A percentile compares a stretch with the other conserved stretches of the same genome.
These are phyloP conservation scores for Vitis rotundifolia DNA, from an alignment of 164 flowering plant genomes.

Conservation along the genomic window DNA sequence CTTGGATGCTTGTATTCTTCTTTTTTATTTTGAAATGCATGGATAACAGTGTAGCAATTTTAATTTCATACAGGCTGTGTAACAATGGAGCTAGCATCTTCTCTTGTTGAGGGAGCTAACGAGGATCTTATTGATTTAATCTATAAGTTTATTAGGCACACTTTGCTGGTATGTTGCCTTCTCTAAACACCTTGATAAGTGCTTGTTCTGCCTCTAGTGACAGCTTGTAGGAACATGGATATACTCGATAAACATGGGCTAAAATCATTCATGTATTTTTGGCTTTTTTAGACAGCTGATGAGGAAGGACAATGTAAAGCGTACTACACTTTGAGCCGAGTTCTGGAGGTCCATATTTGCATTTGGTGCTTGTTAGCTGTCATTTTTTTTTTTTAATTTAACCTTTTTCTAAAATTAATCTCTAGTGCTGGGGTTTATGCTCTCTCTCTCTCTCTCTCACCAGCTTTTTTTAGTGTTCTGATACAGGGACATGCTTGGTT, in stretches of 20 bases:
- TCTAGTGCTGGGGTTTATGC: background rate
- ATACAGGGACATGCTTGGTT: conserved; percentile 78
- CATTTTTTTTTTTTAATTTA: background rate
- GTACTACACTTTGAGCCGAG: conserved; percentile 57
- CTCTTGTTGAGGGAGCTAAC: conserved; percentile 68
- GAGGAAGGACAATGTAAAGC: conserved; percentile 47
- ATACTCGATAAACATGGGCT: background rate
- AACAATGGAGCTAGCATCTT: conserved; percentile 66
- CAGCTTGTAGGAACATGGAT: too few relatives aligned
- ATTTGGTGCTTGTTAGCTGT: background rate
- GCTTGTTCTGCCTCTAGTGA: too few relatives aligned
- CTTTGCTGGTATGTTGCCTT: conserved; percentile 51
- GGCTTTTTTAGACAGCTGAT: conserved; percentile 37
- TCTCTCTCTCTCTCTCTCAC: too few relatives aligned
- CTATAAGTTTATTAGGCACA: conserved; percentile 40
- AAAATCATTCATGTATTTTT: conserved; percentile 2
- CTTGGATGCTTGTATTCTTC: too few relatives aligned
- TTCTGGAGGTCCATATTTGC: conserved; percentile 62
- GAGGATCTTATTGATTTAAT: conserved; percentile 65
- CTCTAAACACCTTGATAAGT: background rate
- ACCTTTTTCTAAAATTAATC: background rate
- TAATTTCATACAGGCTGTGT: conserved; percentile 44
- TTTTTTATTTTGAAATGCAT: background rate
- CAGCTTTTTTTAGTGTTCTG: conserved; percentile 6
- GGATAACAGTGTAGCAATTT: background rate